Percentiles rank a stretch among this genome's conserved stretches.
phyloP scores from a whole-genome alignment of 2,329 filamentous ascomycete species.

The Xylariaceae sp. region DNA sequence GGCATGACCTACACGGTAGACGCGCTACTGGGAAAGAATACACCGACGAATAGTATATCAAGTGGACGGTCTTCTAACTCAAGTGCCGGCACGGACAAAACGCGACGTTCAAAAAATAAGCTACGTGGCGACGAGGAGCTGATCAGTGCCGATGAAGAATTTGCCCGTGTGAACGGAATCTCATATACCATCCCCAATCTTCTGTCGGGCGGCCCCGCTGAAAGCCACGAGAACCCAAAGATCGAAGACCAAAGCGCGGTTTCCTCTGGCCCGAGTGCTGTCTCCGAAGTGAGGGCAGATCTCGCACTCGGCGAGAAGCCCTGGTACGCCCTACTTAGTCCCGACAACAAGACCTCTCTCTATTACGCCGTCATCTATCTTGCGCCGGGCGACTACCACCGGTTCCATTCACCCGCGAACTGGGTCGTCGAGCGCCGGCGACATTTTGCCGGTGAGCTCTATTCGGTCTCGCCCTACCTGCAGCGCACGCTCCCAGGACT shows the following conservation, averaged over 20 bases:
- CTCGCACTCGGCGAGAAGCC: slow-evolving; percentile 67
- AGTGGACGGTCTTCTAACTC: slow-evolving; percentile 33
- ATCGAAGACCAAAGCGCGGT: slow-evolving; percentile 69
- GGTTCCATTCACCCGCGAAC: slow-evolving; percentile 90
- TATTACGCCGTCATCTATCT: slow-evolving; percentile 97
- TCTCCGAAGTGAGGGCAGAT: slow-evolving; percentile 79
- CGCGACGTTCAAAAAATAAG: slow-evolving; percentile 27
- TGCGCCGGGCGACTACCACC: slow-evolving; percentile 95
- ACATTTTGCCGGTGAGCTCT: slow-evolving; percentile 97
- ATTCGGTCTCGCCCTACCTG: slow-evolving; percentile 90
- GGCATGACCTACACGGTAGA: slow-evolving; percentile 97
- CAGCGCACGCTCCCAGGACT: slow-evolving; percentile 88
- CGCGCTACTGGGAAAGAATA: slow-evolving; percentile 73
- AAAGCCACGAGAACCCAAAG: slow-evolving; percentile 39
- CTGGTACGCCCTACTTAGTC: slow-evolving; percentile 66
- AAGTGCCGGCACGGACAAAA: slow-evolving; percentile 23
- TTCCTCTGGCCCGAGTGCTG: slow-evolving; percentile 61
- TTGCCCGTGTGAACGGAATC: slow-evolving; percentile 90
- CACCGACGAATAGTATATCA: slow-evolving; percentile 52
- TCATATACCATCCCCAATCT: slow-evolving; percentile 88
- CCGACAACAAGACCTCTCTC: slow-evolving; percentile 63
- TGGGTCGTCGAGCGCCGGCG: slow-evolving; percentile 94
- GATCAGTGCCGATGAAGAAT: slow-evolving; percentile 81
- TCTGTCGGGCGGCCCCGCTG: slow-evolving; percentile 64
- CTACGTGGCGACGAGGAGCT: slow-evolving; percentile 55